phyloP scores from a whole-genome alignment of 768 basidiomycete species.

The Suillus subalutaceus region DNA sequence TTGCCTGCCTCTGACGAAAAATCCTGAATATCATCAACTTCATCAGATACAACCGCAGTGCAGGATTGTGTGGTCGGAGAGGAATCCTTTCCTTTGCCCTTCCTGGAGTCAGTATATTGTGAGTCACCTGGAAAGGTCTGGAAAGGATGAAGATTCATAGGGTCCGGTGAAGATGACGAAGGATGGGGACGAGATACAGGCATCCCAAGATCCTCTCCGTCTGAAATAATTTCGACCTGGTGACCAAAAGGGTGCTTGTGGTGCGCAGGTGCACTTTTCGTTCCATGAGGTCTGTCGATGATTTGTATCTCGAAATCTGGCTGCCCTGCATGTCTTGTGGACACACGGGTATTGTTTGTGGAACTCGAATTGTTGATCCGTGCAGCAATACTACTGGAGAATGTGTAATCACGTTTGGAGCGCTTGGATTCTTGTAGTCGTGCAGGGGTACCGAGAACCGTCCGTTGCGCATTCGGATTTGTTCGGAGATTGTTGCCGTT shows the following conservation, averaged over 20 bases:
- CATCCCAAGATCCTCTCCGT: constrained; percentile 26
- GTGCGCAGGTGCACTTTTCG: constrained; percentile 4
- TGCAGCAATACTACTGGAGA: neutral
- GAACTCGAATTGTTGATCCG: neutral
- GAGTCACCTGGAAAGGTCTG: constrained; percentile 21
- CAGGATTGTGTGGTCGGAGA: neutral
- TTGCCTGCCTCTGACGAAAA: constrained; percentile 27
- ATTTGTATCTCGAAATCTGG: constrained; percentile 28
- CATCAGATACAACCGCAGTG: constrained; percentile 9
- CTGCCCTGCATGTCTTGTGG: constrained; percentile 6
- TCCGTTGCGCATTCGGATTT: constrained; percentile 28
- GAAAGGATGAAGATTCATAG: constrained; percentile 23
- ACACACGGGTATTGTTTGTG: constrained; percentile 11
- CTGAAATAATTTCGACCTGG: constrained; percentile 25
- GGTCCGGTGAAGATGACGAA: constrained; percentile 29
- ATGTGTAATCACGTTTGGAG: constrained; percentile 19
- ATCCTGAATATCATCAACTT: constrained; percentile 10
- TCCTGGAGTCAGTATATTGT: constrained; percentile 11
- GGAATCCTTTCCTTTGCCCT: constrained; percentile 24
- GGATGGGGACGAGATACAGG: constrained; percentile 17
- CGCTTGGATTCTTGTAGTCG: constrained; percentile 23
- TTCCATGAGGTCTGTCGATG: constrained; percentile 10
- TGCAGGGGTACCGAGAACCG: constrained; percentile 20
- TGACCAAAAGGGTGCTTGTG: constrained; percentile 14
- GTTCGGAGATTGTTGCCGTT: neutral